Evolutionary conservation across 805 yeast species (phyloP), one percentile per base, ranked within the genome.

Genomic region (Kazachstania bromeliacearum): DNA sequence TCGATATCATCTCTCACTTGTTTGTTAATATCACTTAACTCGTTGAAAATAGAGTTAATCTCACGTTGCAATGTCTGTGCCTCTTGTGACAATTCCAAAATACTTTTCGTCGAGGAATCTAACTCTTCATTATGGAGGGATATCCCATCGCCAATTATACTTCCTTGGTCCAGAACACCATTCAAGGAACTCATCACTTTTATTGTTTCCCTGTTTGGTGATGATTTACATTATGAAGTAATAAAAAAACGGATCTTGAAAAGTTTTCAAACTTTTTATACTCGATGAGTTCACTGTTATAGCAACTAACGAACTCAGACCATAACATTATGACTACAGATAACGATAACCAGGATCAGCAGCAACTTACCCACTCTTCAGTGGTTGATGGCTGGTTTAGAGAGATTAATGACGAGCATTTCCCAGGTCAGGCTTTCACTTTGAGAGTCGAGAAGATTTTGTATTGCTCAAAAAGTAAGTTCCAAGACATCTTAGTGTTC

Each of bases 401-500:
- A 47, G 96, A 87, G 55, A 65, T 70, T 21, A 73, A 75, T 25
- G 82, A 76, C 34, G 75, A 75, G 33, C 62, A 69, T 40, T 87
- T 87, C 62, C 94, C 94, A 0, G 96, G 96, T 23, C 96, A 87
- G 61, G 81, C 87, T 4, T 75, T 88, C 55, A 42, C 76, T 18
- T 63, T 87, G 18, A 68, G 71, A 45, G 80, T 85, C 21, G 70
- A 73, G 31, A 54, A 71, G 48, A 67, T 85, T 31, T 63, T 87
- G n/a, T 75, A 80, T 51, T 76, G 76, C 36, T 75, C 75, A 20
- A 64, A 69, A 44, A 79, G 92, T 10, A 69, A 67, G 50, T 87
- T 73, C 62, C 96, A 87, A 62, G 95, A 85, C 53, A 80, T 81
- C 25, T 66, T 85, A 33, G 79, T 87, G 14, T 88, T 87, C 59